Evolutionary conservation across 2,329 filamentous ascomycete species (phyloP), one percentile per base, ranked within the genome.

Genomic region (Aspergillus fumigatus): DNA sequence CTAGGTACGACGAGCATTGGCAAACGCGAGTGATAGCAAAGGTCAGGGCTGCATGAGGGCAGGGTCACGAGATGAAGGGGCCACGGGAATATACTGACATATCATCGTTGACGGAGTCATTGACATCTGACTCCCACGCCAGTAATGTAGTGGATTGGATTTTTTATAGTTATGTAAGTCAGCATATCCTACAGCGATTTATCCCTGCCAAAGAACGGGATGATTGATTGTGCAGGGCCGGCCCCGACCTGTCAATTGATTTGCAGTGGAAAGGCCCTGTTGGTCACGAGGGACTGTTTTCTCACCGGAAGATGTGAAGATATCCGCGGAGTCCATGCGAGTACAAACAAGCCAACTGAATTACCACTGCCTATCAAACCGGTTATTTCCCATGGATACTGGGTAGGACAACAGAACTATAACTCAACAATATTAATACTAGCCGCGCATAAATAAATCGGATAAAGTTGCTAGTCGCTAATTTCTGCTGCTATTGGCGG

Each of bases 401-500:
- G 14, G 10, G 11, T 35, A 35, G 32, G 11, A 35, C 11, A 5
- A 14, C 4, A 14, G 32, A 35, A 35, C 32, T 17, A 35, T 35
- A 29, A 29, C 32, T 35, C 32, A 14, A 6, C 32, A 35, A 35
- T 35, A 41, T 19, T 41, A 21, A 21, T 21, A 43, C 11, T 35
- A 35, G 32, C 32, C 14, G 32, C 14, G 14, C 5, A 7, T 17
- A 38, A 38, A 7, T 17, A 5, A 38, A 38, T 17, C 32, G 32
- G 32, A 17, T 32, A 32, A 7, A 38, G 14, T 38, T 17, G 6
- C 14, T 2, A 38, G 32, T n/a, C 32, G 32, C 32, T 50, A 48
- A 51, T 63, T 59, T 65, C 45, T 40, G 25, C 27, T 51, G 59
- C 60, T 52, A 62, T 61, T 57, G 59, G 62, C 62, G 60, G 61